Base-by-base conservation (phyloP, 768 basidiomycete species). In the Amanita fuliginea region DNA sequence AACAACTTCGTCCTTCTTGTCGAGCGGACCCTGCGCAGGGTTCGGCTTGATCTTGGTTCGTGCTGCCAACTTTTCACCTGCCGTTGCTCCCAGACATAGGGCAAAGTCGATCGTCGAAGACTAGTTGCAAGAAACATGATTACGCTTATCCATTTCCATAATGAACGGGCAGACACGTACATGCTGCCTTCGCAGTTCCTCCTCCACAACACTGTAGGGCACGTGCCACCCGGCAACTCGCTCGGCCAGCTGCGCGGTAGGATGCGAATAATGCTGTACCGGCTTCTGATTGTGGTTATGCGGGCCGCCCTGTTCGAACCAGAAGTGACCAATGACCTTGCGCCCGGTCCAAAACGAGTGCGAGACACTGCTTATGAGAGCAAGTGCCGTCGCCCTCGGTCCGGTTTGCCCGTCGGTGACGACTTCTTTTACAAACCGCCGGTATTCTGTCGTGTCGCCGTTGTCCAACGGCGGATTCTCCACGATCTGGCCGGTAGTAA, bases 1-100 rank as follows among this genome's bases (percentile, higher is more conserved):
- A 3, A 99, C 96, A 0, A 96, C 75, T 64, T 99, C 96, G 58
- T 99, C 96, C 69, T 98, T 98, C 70, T 96, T 97, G 53, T 98
- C 95, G 22, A 99, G 74, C 13, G 80, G 76, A 5, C 57, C 59
- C 33, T 57, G 59, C 22, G 68, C 58, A 28, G 65, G 56, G 45
- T 58, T 70, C n/a, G 63, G 59, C 68, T 82, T 86, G 35, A 75
- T 73, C 64, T 85, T 86, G 42, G 95, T 98, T 36, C 91, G 81
- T 35, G 68, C 64, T 0, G 96, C 93, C 18, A 86, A 73, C 57
- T 82, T 82, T 49, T 94, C 89, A 37, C 79, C 72, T 39, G 77
- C 75, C 22, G 94, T 93, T 34, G 95, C 94, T 21, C 95, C 94
- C 42, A 99, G 72, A 62, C 94, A 97, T 32, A 99, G 70, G 24